Percentiles rank a stretch among this genome's conserved stretches.
Evolutionary conservation across 306 rosid genomes (phyloP).

Genomic region (Pueraria montana): DNA sequence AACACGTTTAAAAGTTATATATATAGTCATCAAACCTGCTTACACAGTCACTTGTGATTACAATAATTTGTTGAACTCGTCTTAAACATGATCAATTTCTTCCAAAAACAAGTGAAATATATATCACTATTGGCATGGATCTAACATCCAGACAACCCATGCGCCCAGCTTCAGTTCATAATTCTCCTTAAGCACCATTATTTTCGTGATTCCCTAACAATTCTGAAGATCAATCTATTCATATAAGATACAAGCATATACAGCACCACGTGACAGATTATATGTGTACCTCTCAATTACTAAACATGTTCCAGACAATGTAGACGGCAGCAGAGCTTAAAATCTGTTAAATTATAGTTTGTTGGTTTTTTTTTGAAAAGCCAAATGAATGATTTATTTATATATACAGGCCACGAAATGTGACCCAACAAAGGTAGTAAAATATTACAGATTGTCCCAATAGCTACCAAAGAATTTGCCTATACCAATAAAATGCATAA

Average conservation of each 20-base stretch:
- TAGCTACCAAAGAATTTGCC: too few relatives aligned
- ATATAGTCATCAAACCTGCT: not conserved
- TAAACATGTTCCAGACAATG: constrained; percentile 24
- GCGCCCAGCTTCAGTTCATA: not conserved
- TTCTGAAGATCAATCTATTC: not conserved
- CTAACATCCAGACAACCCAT: constrained; percentile 10
- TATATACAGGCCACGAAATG: too few relatives aligned
- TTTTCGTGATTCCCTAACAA: constrained; percentile 27
- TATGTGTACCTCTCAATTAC: constrained; percentile 9
- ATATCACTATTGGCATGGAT: not conserved
- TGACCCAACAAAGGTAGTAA: too few relatives aligned
- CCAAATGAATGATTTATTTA: too few relatives aligned
- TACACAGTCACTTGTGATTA: not conserved
- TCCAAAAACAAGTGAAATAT: not conserved
- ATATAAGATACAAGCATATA: constrained; percentile 1
- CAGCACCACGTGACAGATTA: constrained; percentile 19
- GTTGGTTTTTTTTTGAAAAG: too few relatives aligned
- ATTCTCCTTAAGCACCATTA: not conserved
- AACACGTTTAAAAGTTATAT: too few relatives aligned
- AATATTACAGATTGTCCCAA: too few relatives aligned
- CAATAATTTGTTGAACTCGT: not conserved
- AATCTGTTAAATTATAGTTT: constrained; percentile 42
- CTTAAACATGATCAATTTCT: not conserved
- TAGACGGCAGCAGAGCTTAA: constrained; percentile 36
- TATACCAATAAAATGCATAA: too few relatives aligned